Conservation (phyloP, 805 yeast species). For the Myxozyma neglecta region DNA sequence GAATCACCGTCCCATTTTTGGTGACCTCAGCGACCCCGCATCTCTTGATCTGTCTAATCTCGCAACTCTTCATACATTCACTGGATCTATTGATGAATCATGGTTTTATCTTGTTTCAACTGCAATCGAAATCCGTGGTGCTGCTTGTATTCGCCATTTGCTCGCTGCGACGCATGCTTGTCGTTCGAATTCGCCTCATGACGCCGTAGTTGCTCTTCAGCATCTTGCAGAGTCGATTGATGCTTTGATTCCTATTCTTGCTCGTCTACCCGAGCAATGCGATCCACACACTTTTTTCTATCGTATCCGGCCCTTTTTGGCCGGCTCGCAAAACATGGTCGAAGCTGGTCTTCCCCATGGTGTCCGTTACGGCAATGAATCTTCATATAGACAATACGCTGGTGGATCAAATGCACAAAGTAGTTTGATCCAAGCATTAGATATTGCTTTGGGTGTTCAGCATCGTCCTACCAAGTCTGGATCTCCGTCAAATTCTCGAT, state of each 20-base stretch:
- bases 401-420: constrained; percentile 97
- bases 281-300: constrained; percentile 90
- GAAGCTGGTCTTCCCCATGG: constrained; percentile 82
- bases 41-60: constrained; percentile 64
- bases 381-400: constrained; percentile 40
- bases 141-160: constrained; percentile 65
- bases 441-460: constrained; percentile 68
- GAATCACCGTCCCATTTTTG: constrained; percentile 52
- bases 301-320: constrained; percentile 82
- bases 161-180: constrained; percentile 63
- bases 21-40: constrained; percentile 57
- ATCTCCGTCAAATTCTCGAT: constrained; percentile 1
- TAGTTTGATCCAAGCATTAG: constrained; percentile 83
- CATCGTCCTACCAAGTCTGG: constrained; percentile 60
- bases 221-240: constrained; percentile 73
- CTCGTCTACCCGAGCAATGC: constrained; percentile 88
- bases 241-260: constrained; percentile 65
- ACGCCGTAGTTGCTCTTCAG: constrained; percentile 54
- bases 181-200: constrained; percentile 46
- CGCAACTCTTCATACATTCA: constrained; percentile 78
- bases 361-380: constrained; percentile 60
- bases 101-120: constrained; percentile 93
- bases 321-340: constrained; percentile 93
- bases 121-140: constrained; percentile 80
- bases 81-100: constrained; percentile 86